Evolutionary conservation across 2,329 filamentous ascomycete genomes (phyloP), one percentile per base, ranked within the genome.

Genomic region (Alternaria ethzedia): DNA sequence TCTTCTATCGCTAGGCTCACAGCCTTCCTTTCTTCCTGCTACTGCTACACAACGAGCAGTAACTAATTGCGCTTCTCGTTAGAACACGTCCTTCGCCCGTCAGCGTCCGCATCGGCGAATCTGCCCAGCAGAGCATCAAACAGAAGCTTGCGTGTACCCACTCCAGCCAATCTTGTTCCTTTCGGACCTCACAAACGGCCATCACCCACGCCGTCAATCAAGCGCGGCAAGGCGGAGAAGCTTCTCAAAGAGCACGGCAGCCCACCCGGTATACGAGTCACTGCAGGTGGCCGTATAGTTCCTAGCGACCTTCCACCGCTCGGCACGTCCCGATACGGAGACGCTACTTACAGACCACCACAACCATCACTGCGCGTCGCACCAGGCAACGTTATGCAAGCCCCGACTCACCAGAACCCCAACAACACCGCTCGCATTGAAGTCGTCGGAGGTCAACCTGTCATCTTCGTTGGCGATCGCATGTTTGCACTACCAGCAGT

Each of bases 201-300:
- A 6, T 85, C 84, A 4, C 84, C 84, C 13, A 83, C 83, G 2
- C 83, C 83, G 12, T 85, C 84, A 2, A 73, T 85, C 71, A 85
- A 85, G 74, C 80, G 81, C 45, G 82, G 81, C 57, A 84, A 84
- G 65, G 83, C 81, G 12, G 83, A 85, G 69, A 80, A 78, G 45
- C 80, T 86, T 45, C 81, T 85, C 71, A 84, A 85, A 66, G 81
- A 83, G 64, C 84, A 86, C 76, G 83, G 83, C 57, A 85, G 83
- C 41, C 84, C 84, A 36, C 82, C 82, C 21, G 82, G 83, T 61
- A 75, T 85, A 59, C 82, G 84, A 60, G 84, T 86, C 46, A 86
- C 84, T 52, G 84, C 84, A 64, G 84, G 84, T 43, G 84, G 84
- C n/a, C 81, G 83, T 17, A 82, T 86, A 64, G 83, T 86, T n/a